Evolutionary conservation across 768 basidiomycete genomes (phyloP).

Genomic region (Russula dissimulans): DNA sequence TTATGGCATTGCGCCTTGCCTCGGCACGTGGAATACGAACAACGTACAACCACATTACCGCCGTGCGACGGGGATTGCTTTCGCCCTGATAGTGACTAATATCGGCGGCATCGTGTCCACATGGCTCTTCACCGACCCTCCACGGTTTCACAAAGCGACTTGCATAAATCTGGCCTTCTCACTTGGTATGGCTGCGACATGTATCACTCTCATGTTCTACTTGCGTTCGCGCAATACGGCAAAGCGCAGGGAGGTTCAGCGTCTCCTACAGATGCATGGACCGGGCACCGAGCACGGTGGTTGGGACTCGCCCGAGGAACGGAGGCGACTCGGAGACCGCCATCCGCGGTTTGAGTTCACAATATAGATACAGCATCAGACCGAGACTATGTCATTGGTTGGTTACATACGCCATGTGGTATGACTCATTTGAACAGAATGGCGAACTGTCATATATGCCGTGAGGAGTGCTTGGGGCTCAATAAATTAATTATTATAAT

Average conservation of each 20-base stretch:
- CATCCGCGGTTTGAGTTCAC: conserved; percentile 18
- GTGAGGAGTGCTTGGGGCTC: too few species aligned
- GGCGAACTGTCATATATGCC: too few species aligned
- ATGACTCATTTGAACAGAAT: too few species aligned
- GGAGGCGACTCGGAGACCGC: conserved; percentile 14
- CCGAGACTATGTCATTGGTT: too few species aligned
- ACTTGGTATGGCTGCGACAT: background rate
- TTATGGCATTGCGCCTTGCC: conserved; percentile 23
- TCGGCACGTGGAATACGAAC: conserved; percentile 25
- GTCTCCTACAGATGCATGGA: background rate
- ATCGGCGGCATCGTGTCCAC: conserved; percentile 16
- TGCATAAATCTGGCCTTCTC: conserved; percentile 13
- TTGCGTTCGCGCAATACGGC: background rate
- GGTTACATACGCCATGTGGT: too few species aligned
- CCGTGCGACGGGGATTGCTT: conserved; percentile 25
- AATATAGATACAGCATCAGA: too few species aligned
- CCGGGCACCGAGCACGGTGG: background rate
- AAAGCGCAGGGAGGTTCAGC: conserved; percentile 6
- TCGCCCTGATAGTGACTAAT: conserved; percentile 21
- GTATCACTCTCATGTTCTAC: conserved; percentile 3
- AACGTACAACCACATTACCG: conserved; percentile 28
- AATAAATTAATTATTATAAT: too few species aligned
- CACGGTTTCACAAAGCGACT: conserved; percentile 15
- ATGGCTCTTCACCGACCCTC: conserved; percentile 13
- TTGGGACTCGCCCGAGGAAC: conserved; percentile 17